Evolutionary conservation across 768 basidiomycete genomes (phyloP).

Genomic region (Naganishia vishniacii): DNA sequence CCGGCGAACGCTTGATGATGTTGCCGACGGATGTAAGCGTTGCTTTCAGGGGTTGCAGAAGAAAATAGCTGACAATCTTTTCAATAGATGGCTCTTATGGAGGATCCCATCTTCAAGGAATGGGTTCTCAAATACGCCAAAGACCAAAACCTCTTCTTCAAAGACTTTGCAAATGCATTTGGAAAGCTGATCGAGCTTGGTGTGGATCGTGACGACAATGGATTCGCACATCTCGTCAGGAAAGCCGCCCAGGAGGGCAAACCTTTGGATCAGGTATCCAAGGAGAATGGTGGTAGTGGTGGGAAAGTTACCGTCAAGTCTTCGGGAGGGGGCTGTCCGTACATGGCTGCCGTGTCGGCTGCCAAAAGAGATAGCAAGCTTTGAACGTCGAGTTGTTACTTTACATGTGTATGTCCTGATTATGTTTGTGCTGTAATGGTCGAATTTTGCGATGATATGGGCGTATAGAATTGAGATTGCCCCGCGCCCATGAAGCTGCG

Average conservation of each 20-base stretch:
- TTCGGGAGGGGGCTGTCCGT: constrained; percentile 9
- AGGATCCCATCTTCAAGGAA: constrained; percentile 41
- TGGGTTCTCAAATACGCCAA: constrained; percentile 49
- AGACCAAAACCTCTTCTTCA: constrained; percentile 47
- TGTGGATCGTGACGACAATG: constrained; percentile 46
- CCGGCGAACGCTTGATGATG: constrained; percentile 49
- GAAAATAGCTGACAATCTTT: background rate
- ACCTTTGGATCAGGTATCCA: constrained; percentile 38
- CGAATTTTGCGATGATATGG: background rate
- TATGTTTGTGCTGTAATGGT: background rate
- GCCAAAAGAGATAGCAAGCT: constrained; percentile 21
- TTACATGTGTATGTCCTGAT: background rate
- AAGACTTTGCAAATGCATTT: constrained; percentile 46
- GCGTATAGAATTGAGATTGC: too few species aligned
- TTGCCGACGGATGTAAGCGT: constrained; percentile 47
- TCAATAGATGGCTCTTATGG: constrained; percentile 44
- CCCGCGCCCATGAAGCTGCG: too few species aligned
- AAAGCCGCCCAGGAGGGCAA: constrained; percentile 46
- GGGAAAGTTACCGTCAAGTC: constrained; percentile 13
- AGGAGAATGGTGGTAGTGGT: constrained; percentile 9
- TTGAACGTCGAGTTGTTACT: background rate
- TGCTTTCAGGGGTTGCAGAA: background rate
- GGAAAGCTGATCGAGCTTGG: constrained; percentile 49
- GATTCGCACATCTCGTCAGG: constrained; percentile 45
- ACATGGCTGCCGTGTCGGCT: background rate